Evolutionary conservation across 352 stramenopile genomes (phyloP).

Genomic region (Phytophthora multivora): DNA sequence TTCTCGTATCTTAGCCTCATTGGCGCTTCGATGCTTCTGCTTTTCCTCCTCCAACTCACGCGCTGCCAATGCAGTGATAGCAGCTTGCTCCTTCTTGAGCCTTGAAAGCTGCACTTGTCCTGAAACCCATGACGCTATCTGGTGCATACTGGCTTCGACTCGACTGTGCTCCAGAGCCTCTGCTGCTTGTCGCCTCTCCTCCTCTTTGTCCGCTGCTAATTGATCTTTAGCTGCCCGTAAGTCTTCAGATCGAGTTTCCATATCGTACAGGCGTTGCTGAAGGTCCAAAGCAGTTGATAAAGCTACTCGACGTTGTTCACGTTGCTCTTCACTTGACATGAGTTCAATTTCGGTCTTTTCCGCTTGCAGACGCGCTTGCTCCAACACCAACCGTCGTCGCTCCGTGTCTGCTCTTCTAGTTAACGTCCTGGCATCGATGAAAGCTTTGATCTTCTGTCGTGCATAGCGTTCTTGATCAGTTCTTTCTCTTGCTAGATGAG

Average conservation of each 20-base stretch:
- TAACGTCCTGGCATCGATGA: slow-evolving; percentile 33
- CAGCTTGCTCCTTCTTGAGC: slow-evolving; percentile 29
- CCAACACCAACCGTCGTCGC: slow-evolving; percentile 5
- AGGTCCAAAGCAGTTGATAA: slow-evolving; percentile 14
- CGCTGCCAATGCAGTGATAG: slow-evolving; percentile 13
- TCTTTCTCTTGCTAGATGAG: slow-evolving; percentile 17
- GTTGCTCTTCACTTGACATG: slow-evolving; percentile 45
- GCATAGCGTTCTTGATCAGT: slow-evolving; percentile 23
- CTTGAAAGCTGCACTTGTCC: slow-evolving; percentile 31
- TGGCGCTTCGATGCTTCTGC: slow-evolving; percentile 16
- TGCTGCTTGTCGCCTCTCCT: slow-evolving; percentile 19
- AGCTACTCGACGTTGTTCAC: slow-evolving; percentile 26
- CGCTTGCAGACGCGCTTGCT: slow-evolving; percentile 20
- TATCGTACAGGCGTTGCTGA: slow-evolving; percentile 21
- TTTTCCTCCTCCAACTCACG: slow-evolving; percentile 28
- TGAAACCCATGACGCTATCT: slow-evolving; percentile 45
- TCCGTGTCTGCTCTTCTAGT: slow-evolving; percentile 19
- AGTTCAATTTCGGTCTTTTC: slow-evolving; percentile 45
- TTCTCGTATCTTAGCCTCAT: slow-evolving; percentile 26
- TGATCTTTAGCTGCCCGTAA: slow-evolving; percentile 21
- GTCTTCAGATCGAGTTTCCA: slow-evolving; percentile 24
- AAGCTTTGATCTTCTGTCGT: slow-evolving; percentile 42
- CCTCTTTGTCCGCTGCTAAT: slow-evolving; percentile 31
- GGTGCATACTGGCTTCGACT: slow-evolving; percentile 34
- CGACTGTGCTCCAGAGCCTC: slow-evolving; percentile 10